Base-by-base conservation (phyloP, 176 grass and related monocot species). In the Zea luxurians region DNA sequence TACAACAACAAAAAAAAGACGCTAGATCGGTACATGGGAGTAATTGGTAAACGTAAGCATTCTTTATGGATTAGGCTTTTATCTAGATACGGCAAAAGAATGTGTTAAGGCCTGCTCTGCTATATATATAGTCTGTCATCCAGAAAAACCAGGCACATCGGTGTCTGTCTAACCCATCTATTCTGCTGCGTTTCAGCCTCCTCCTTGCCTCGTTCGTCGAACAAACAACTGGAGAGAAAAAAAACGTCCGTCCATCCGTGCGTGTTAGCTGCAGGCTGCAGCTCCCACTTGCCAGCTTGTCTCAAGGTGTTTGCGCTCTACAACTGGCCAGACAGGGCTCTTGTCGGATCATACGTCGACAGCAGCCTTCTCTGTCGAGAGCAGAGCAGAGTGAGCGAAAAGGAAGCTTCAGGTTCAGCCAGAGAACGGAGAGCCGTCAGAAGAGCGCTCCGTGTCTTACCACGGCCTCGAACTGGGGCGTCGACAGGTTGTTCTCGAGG, bases 311-410 rank as follows among this genome's bases (percentile, higher is more conserved):
- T 0, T 0, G 4, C 5, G 2, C 12, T 60, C 80, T 88, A 84
- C 76, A 80, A 34, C 36, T 84, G 81, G 7, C 64, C 89, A 78
- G 60, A 71, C 75, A 81, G 12, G 58, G 78, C 86, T 78, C 21
- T 80, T 80, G 20, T 82, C 13, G 87, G 62, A 81, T 96, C 89
- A 72, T 96, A 96, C 13, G 82, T 90, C 7, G 89, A 85, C 71
- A 92, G 57, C 82, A 91, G 63, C 36, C 78, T 90, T 45, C 86
- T 80, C 93, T 92, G 82, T 49, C 53, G 27, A 72, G 59, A 52
- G 4, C 21, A 74, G 44, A 73, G 43, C 13, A 7, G 7, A 55
- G 53, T 55, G 53, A 55, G 53, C 0, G n/a, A n/a, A 7, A 8
- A 1, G 16, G 13, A 5, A 55, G 16, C 16, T 55, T 82, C 15